phyloP scores from a whole-genome alignment of 176 grass and related monocot genomes.

The Aegilops umbellulata region DNA sequence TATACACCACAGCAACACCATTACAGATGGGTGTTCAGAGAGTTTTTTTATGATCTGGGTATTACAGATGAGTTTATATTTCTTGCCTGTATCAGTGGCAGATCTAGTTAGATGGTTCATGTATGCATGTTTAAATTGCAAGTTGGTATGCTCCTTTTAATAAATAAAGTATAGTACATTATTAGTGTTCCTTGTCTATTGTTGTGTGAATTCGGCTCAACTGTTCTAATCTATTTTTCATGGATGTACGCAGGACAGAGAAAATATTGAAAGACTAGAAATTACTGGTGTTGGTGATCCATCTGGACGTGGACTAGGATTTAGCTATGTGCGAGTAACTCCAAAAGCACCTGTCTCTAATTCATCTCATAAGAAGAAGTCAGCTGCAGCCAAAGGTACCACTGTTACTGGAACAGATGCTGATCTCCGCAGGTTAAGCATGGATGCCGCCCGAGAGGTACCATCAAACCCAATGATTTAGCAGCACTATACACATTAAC shows the following conservation, averaged over 20 bases:
- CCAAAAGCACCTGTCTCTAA: slow-evolving; percentile 78
- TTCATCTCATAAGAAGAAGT: slow-evolving; percentile 77
- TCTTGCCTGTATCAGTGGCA: slow-evolving; percentile 16
- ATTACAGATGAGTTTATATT: not conserved
- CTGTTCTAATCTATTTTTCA: slow-evolving; percentile 1
- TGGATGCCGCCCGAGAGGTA: slow-evolving; percentile 99
- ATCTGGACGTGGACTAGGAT: slow-evolving; percentile 89
- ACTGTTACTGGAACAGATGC: slow-evolving; percentile 99
- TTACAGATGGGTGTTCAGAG: not conserved
- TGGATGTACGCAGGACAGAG: slow-evolving; percentile 57
- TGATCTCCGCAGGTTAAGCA: slow-evolving; percentile 95
- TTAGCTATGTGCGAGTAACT: slow-evolving; percentile 89
- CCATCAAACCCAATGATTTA: slow-evolving; percentile 28
- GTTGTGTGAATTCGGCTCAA: not conserved
- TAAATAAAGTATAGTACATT: not conserved
- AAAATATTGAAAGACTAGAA: slow-evolving; percentile 94
- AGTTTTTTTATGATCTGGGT: not conserved
- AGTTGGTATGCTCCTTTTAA: slow-evolving; percentile 3
- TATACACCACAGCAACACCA: not conserved
- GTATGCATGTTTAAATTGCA: not conserved
- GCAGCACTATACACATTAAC: slow-evolving; percentile 12
- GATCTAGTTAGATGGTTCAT: slow-evolving; percentile 12
- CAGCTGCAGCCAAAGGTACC: slow-evolving; percentile 77
- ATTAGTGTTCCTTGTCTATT: slow-evolving; percentile 4
- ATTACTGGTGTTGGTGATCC: slow-evolving; percentile 95